These are phyloP conservation scores for Globisporangium polare DNA, from an alignment of 352 stramenopile genomes.

Conservation along the genomic window DNA sequence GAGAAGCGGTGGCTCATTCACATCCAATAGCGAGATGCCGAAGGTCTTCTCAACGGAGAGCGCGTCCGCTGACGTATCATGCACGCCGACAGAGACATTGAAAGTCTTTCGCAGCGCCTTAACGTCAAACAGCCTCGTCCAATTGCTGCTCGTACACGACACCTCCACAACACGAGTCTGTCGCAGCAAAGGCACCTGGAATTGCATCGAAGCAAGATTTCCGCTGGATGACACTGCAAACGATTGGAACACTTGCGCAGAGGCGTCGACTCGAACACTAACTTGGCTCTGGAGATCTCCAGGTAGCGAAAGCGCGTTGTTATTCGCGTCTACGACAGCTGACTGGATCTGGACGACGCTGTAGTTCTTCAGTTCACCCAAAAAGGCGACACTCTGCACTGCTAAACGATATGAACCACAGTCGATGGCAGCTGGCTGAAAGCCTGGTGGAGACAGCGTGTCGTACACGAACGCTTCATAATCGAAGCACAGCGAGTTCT, in stretches of 20 bases:
- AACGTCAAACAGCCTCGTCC: constrained; percentile 33
- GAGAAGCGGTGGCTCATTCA: constrained; percentile 9
- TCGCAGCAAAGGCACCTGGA: constrained; percentile 6
- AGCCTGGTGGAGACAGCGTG: constrained; percentile 2
- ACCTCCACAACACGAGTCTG: constrained; percentile 22
- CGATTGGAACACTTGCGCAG: neutral
- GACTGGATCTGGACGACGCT: constrained; percentile 5
- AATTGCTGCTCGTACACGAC: constrained; percentile 22
- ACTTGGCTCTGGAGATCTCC: constrained; percentile 1
- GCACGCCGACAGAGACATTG: constrained; percentile 25
- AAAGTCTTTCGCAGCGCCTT: constrained; percentile 34
- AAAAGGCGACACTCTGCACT: constrained; percentile 1
- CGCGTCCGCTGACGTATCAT: constrained; percentile 29
- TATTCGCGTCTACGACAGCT: neutral
- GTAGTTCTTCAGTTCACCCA: constrained; percentile 6
- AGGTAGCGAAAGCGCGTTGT: neutral
- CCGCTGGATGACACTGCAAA: neutral
- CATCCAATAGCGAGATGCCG: constrained; percentile 12
- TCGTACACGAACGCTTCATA: constrained; percentile 41
- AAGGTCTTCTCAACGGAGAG: constrained; percentile 17
- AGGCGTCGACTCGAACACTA: neutral
- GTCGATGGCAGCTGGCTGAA: constrained; percentile 2
- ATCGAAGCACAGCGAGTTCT: constrained; percentile 37
- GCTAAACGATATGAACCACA: neutral
- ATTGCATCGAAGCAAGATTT: neutral